phyloP scores from a whole-genome alignment of 108 stramenopile species.

The Skeletonema costatum region DNA sequence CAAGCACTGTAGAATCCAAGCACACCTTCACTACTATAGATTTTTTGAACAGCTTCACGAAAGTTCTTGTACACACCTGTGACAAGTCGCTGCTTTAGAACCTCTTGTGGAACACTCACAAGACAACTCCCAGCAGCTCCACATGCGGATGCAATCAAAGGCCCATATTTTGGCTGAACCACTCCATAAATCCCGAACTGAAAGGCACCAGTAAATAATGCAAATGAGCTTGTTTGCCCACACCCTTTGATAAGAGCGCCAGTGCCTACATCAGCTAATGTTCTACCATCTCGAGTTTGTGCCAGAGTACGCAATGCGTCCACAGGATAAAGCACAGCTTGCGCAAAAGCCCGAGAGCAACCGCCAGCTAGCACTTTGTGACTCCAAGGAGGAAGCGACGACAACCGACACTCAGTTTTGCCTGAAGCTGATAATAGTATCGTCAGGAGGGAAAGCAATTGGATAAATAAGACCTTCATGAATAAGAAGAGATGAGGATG shows the following conservation, averaged over 20 bases:
- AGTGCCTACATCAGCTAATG: conserved; percentile 57
- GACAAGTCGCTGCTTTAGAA: conserved; percentile 71
- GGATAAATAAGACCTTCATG: not conserved
- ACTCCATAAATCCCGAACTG: conserved; percentile 66
- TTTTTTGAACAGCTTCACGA: conserved; percentile 53
- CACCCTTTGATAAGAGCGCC: conserved; percentile 54
- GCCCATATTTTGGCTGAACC: conserved; percentile 24
- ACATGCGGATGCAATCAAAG: conserved; percentile 50
- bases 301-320: conserved; percentile 74
- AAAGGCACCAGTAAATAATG: conserved; percentile 60
- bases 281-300: conserved; percentile 67
- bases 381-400: conserved; percentile 1
- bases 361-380: conserved; percentile 61
- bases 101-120: conserved; percentile 71
- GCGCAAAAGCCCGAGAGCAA: conserved; percentile 48
- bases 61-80: conserved; percentile 69
- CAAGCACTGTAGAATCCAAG: conserved; percentile 65
- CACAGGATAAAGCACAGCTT: conserved; percentile 65
- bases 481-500: not conserved
- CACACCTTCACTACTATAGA: conserved; percentile 57
- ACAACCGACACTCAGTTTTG: not conserved
- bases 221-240: conserved; percentile 62
- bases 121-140: conserved; percentile 63
- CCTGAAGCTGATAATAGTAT: not conserved
- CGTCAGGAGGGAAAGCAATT: not conserved